These are phyloP conservation scores for Volvox carteri DNA, from an alignment of 163 green algal species.

Conservation along the genomic window DNA sequence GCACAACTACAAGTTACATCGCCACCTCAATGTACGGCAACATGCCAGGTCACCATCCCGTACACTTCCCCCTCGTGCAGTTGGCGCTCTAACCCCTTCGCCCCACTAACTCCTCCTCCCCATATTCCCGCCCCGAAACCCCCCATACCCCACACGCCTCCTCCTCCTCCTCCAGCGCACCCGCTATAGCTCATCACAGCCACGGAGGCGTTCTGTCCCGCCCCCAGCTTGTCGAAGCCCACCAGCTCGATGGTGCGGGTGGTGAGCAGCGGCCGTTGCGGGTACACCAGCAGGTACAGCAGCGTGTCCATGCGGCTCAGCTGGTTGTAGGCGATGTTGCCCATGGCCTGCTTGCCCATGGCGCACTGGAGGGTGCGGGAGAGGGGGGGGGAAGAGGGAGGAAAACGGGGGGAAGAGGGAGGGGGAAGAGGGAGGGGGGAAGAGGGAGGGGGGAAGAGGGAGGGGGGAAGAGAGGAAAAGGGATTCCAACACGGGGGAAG, in stretches of 20 bases:
- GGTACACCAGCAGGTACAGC: constrained; percentile 97
- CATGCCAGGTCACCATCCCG: too few species aligned
- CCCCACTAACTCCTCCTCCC: too few species aligned
- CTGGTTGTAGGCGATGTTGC: constrained; percentile 99
- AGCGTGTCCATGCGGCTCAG: constrained; percentile 97
- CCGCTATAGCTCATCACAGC: constrained; percentile 94
- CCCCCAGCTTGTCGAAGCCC: constrained; percentile 96
- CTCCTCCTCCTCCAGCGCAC: too few species aligned
- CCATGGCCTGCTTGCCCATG: constrained; percentile 99
- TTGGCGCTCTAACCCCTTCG: too few species aligned
- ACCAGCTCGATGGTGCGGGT: constrained; percentile 98
- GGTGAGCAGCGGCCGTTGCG: constrained; percentile 94
- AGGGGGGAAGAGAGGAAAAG: too few species aligned
- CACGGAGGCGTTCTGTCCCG: constrained; percentile 98
- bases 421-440: neutral
- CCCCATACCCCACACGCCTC: too few species aligned
- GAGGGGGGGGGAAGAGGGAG: neutral
- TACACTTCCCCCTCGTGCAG: too few species aligned
- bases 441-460: neutral
- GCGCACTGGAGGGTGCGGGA: constrained; percentile 86
- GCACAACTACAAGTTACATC: too few species aligned
- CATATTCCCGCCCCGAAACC: too few species aligned
- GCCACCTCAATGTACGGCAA: too few species aligned
- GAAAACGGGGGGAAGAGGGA: neutral
- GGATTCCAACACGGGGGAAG: too few species aligned